phyloP scores from a whole-genome alignment of 2,329 filamentous ascomycete genomes.

The Amesomyces nigricolor region DNA sequence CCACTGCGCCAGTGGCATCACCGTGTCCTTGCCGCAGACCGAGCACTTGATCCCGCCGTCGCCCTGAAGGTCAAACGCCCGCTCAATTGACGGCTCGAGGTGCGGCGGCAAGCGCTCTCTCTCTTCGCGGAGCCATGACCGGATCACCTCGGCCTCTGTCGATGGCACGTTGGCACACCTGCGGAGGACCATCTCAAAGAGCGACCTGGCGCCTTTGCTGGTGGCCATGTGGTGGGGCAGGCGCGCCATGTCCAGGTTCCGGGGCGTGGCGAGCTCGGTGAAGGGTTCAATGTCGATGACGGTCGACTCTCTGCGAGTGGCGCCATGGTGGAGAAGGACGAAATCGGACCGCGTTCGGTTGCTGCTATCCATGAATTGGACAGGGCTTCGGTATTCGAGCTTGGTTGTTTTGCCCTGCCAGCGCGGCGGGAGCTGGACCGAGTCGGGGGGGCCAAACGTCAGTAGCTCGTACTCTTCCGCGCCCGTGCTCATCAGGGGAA shows the following conservation, averaged over 20 bases:
- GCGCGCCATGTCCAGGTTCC: neutral
- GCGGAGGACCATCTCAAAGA: conserved; percentile 47
- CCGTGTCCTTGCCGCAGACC: conserved; percentile 43
- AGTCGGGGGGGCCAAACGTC: conserved; percentile 12
- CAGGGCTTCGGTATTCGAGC: conserved; percentile 26
- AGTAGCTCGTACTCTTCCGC: conserved; percentile 13
- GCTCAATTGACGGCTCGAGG: conserved; percentile 37
- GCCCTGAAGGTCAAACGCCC: conserved; percentile 38
- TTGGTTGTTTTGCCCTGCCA: conserved; percentile 18
- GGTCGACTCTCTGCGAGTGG: neutral
- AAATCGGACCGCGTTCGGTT: conserved; percentile 25
- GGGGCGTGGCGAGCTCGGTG: conserved; percentile 19
- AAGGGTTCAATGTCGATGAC: conserved; percentile 22
- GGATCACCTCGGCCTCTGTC: conserved; percentile 38
- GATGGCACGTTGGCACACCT: conserved; percentile 33
- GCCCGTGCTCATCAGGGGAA: neutral
- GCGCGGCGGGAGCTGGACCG: conserved; percentile 6
- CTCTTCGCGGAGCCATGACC: conserved; percentile 14
- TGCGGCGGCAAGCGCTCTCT: conserved; percentile 23
- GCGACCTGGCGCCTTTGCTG: conserved; percentile 38
- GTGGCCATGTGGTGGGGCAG: neutral
- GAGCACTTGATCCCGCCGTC: conserved; percentile 48
- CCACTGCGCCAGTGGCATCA: conserved; percentile 53
- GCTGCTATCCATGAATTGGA: conserved; percentile 29
- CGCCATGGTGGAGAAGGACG: conserved; percentile 9